phyloP scores from a whole-genome alignment of 1,284 basidiomycete species.

The Ganoderma lucidum region DNA sequence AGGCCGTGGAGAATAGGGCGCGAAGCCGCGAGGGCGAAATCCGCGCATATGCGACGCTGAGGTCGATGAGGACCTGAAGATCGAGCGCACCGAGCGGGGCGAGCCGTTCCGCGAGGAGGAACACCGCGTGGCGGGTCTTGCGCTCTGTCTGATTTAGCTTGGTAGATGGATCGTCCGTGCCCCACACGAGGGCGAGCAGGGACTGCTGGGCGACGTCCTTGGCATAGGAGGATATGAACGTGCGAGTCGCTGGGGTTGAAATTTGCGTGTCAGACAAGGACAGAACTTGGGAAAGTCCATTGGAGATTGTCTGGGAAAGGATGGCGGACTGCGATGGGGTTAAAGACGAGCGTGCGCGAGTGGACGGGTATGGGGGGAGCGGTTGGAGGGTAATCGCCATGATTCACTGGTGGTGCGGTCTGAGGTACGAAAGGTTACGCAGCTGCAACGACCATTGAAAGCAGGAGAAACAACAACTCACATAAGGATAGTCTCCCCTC shows the following conservation, averaged over 20 bases:
- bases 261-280: constrained; percentile 55
- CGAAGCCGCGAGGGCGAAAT: constrained; percentile 53
- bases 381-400: constrained; percentile 32
- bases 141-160: constrained; percentile 48
- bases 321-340: constrained; percentile 60
- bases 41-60: constrained; percentile 62
- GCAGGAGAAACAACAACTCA: neutral
- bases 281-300: constrained; percentile 54
- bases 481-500: neutral
- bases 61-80: constrained; percentile 63
- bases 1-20: constrained; percentile 51
- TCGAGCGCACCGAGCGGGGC: constrained; percentile 52
- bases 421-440: too few relatives aligned
- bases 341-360: constrained; percentile 54
- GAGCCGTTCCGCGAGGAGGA: constrained; percentile 65
- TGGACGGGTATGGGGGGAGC: constrained; percentile 62
- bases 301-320: constrained; percentile 56
- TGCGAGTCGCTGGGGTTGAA: constrained; percentile 51
- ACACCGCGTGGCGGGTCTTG: constrained; percentile 56
- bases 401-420: neutral
- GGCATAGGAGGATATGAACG: constrained; percentile 65
- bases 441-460: too few relatives aligned
- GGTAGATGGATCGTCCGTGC: constrained; percentile 28
- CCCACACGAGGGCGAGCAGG: constrained; percentile 68
- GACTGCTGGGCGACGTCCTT: constrained; percentile 58